Base-by-base conservation (phyloP, 768 basidiomycete species). In the Rhodotorula graminis region DNA sequence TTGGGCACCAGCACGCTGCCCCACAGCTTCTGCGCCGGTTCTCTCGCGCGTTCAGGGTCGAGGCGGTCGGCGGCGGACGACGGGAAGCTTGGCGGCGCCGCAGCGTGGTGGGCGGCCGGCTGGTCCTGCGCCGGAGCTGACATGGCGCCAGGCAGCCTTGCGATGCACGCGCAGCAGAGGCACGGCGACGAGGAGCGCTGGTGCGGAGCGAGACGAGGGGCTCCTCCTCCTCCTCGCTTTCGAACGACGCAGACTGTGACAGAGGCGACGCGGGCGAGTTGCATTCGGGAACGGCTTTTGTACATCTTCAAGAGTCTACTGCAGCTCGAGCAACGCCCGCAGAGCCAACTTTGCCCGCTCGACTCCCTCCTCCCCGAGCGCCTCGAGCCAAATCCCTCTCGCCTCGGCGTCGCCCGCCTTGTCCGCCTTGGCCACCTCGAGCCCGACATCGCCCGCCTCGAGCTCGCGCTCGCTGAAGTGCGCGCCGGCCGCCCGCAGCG, bases 401-500 rank as follows among this genome's bases (percentile, higher is more conserved):
- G 37, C 66, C 0, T 16, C 63, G 23, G 53, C 14, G 9, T 65
- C 66, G 0, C 18, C 61, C 6, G 15, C 31, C 56, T 61, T 69
- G 44, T 55, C 57, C 2, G 68, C 68, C 50, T 55, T 58, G 7
- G 33, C 8, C 6, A 69, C 29, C 65, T 74, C 76, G 46, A 77
- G 58, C 29, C 70, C 76, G 11, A 72, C 73, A 2, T 69, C 61
- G 1, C 76, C 76, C 42, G 65, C 46, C 58, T 71, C 73, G 44
- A 77, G 62, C 57, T 80, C 78, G 11, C 29, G 37, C 21, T 76
- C 76, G 42, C 67, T 59, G 19, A 79, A 60, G 60, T 79, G 80
- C 49, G 76, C 80, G 2, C 80, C 80, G 0, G 79, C 79, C 11
- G 60, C 55, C n/a, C 62, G 37, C 8, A 80, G 66, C 27, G 68